Conservation (phyloP, 176 grass and related monocot species). For the Paspalum vaginatum region DNA sequence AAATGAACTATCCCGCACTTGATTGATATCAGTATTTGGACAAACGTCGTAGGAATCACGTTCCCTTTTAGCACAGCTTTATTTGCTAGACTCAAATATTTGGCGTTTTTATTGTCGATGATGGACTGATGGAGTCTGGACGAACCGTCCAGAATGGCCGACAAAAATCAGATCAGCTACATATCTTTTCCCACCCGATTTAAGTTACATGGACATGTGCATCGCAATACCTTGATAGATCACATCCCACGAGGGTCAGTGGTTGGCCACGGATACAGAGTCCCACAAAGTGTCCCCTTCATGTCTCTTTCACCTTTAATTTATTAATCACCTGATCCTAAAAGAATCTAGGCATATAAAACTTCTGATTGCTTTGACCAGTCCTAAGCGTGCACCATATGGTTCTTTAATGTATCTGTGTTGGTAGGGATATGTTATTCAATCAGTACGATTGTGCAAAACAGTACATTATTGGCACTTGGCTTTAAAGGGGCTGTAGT, state of each 20-base stretch:
- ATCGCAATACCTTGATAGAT: conserved; percentile 49
- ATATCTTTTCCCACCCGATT: conserved; percentile 48
- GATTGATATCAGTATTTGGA: conserved; percentile 11
- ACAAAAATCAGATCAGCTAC: conserved; percentile 44
- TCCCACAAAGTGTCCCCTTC: conserved; percentile 40
- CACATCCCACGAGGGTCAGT: conserved; percentile 40
- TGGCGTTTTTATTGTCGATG: conserved; percentile 29
- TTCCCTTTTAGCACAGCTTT: conserved; percentile 37
- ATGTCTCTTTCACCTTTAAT: conserved; percentile 56
- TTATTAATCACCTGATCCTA: conserved; percentile 55
- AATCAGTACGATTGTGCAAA: conserved; percentile 30
- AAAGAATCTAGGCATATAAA: conserved; percentile 55
- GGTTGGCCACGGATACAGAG: conserved; percentile 41
- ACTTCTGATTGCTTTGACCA: conserved; percentile 51
- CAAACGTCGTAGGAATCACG: conserved; percentile 9
- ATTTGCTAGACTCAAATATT: conserved; percentile 34
- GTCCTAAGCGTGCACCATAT: conserved; percentile 30
- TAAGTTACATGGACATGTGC: conserved; percentile 53
- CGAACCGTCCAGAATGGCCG: conserved; percentile 58
- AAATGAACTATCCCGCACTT: neutral
- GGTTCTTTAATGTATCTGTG: conserved; percentile 37
- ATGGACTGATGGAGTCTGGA: conserved; percentile 30
- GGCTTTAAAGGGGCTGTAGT: conserved; percentile 46
- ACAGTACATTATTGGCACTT: conserved; percentile 49
- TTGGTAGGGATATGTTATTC: conserved; percentile 47